Percentiles rank a stretch among this genome's conserved stretches.
Evolutionary conservation across 2,329 filamentous ascomycete species (phyloP).

Genomic region (Ascochyta rabiei): DNA sequence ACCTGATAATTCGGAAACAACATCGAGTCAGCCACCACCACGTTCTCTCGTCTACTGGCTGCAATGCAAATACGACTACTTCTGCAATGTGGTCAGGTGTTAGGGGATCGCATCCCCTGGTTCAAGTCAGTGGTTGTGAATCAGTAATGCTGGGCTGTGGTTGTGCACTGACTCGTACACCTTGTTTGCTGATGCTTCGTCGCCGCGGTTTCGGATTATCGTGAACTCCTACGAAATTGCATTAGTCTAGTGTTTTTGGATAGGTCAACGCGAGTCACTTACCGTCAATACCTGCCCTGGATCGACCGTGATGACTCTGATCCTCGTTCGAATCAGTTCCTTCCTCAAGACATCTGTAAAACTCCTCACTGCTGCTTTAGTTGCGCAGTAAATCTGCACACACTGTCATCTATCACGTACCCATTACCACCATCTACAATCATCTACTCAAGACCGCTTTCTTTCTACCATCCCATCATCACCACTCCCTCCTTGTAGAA

Average conservation of each 20-base stretch:
- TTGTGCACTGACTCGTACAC: constrained; percentile 68
- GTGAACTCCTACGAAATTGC: constrained; percentile 69
- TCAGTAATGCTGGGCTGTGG: no score
- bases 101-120: constrained; percentile 68
- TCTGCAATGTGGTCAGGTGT: constrained; percentile 91
- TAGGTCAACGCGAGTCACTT: neutral
- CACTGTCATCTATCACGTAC: neutral
- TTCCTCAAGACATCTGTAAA: constrained; percentile 82
- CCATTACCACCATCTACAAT: no score
- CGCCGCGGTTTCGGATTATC: constrained; percentile 80
- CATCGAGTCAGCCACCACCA: constrained; percentile 82
- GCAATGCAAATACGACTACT: constrained; percentile 80
- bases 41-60: constrained; percentile 80
- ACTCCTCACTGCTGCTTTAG: constrained; percentile 82
- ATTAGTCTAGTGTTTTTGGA: neutral
- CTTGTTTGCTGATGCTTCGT: constrained; percentile 83
- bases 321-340: constrained; percentile 77
- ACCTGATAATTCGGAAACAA: constrained; percentile 88
- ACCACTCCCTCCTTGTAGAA: neutral
- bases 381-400: constrained; percentile 72
- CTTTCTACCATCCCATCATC: neutral
- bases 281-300: constrained; percentile 86
- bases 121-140: constrained; percentile 3
- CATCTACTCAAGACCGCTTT: neutral
- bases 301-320: constrained; percentile 84